Evolutionary conservation across 2,329 filamentous ascomycete genomes (phyloP), one percentile per base, ranked within the genome.

Genomic region (Stromatinia cepivora): DNA sequence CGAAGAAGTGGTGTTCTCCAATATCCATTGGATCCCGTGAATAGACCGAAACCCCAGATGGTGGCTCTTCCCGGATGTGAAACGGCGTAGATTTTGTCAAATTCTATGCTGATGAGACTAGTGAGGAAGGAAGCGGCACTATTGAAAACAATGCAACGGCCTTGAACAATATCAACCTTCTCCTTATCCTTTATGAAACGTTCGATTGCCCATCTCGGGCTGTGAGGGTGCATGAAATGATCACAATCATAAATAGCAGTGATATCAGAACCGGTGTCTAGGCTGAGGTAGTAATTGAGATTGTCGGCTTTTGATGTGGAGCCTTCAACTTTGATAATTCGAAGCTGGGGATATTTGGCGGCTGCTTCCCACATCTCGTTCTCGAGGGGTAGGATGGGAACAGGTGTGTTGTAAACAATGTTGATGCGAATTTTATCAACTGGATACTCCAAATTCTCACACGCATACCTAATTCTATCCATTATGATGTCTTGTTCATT

Each of bases 81-180:
- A 20, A 83, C 82, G 3, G 82, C 82, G 71, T 84, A 84, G 70
- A 84, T 84, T 74, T 84, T 84, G 75, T 84, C 82, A 70, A 84
- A 84, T 71, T 84, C 82, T 50, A 84, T 80, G 3, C 81, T 79
- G 28, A 84, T 83, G 81, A 84, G 81, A 58, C 78, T 80, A 1
- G 82, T 80, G 58, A 82, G 78, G 72, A 83, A 79, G 4, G 77
- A 80, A 17, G 81, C 80, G 17, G 78, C 76, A 4, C 82, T 78
- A 73, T 84, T 84, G 77, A 83, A 83, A 42, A 84, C 77, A 5
- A 84, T 79, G 72, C 82, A 84, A 25, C 82, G 81, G 6, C 82
- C 82, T 75, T 84, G 82, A 15, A 84, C 82, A 67, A 84, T 82
- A 64, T 83, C 82, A 31, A 82, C 75, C n/a, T 79, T 78, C 6